These are phyloP conservation scores for Urochloa ruziziensis DNA, from an alignment of 176 grass and related monocot species.

Conservation along the genomic window DNA sequence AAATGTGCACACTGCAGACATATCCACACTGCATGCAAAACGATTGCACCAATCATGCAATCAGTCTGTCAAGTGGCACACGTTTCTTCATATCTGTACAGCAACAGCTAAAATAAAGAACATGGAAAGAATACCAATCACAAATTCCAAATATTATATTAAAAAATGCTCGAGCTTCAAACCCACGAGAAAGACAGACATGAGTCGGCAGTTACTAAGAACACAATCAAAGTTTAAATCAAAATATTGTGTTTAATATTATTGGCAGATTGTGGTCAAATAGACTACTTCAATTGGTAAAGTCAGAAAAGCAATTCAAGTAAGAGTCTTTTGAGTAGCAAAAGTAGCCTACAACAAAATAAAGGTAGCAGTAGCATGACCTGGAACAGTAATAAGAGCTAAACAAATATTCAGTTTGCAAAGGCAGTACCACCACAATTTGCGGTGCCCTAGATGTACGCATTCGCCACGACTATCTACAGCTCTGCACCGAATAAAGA, in stretches of 20 bases:
- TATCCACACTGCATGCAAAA: neutral
- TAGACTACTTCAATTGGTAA: neutral
- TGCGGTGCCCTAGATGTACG: neutral
- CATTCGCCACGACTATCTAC: neutral
- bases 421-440: slow-evolving; percentile 13
- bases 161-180: too few species aligned
- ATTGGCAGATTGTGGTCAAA: fast-evolving
- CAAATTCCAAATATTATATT: too few species aligned
- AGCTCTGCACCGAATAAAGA: slow-evolving; percentile 40
- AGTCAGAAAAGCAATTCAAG: neutral
- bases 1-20: neutral
- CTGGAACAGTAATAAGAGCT: neutral
- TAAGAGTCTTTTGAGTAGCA: neutral
- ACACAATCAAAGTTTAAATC: too few species aligned
- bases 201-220: too few species aligned
- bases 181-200: too few species aligned
- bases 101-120: too few species aligned
- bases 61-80: neutral
- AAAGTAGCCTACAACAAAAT: neutral
- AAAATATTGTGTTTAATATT: too few species aligned
- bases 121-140: too few species aligned
- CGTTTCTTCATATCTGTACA: neutral
- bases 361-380: neutral
- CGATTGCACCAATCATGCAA: neutral
- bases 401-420: neutral